Evolutionary conservation across 805 yeast species (phyloP), one percentile per base, ranked within the genome.

Genomic region (Suhomyces faveliae): DNA sequence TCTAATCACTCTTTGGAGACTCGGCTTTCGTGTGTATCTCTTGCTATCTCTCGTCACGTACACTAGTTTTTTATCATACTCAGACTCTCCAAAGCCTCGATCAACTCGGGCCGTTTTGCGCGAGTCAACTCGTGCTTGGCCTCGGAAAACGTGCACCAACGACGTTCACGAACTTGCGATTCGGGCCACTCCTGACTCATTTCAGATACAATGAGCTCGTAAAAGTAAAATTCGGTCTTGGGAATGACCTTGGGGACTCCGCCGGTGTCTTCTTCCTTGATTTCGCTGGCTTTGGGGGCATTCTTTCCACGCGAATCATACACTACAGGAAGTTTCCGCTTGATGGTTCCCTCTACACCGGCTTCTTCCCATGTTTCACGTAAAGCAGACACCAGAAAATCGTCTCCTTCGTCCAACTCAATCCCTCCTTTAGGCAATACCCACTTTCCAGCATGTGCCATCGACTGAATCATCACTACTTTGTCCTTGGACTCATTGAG

Each of bases 311-410:
- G 52, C 39, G 64, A 60, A 51, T 91, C 97, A 41, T 77, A 78
- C 21, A 87, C 84, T 0, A 79, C 71, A 0, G 92, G 95, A 37
- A 92, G 68, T 49, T 74, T 73, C 35, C 61, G 56, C 3, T 72
- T 58, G 3, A 90, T 74, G 13, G 63, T 68, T 6, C 97, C 96
- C 29, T 77, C 78, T 20, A 87, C 87, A 0, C 99, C 99, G 0
- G 96, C 94, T 68, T 94, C 99, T 65, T 94, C 99, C 99, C 99
- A 94, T 0, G 96, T 88, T 62, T 94, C 99, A 50, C 99, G 74
- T 13, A 77, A 71, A 0, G 97, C 97, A 4, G 87, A 70, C 3
- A 68, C 62, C 6, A 62, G 64, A 45, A 54, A 71, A 50, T 71
- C 75, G 37, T 71, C 77, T 3, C 70, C 66, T 65, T 89, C 99